phyloP scores from a whole-genome alignment of 2,329 filamentous ascomycete species.

The Diaporthe vexans region DNA sequence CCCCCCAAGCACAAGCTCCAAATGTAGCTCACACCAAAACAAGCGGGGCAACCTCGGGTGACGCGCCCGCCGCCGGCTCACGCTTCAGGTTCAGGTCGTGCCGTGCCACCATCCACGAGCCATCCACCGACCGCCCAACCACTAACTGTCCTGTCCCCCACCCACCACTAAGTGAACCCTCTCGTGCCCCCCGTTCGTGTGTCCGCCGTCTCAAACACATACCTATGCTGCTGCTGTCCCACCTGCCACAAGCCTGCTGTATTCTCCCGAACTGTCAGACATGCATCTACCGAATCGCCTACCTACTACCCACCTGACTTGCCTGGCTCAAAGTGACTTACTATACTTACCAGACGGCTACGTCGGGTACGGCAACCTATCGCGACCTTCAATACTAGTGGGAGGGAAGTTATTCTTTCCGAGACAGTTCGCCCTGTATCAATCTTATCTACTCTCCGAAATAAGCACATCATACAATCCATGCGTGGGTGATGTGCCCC shows the following conservation, averaged over 20 bases:
- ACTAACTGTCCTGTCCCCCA: no score
- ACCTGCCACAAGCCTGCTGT: background rate
- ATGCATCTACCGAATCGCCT: background rate
- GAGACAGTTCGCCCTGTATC: slow-evolving; percentile 16
- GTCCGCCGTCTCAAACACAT: background rate
- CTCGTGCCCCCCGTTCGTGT: no score
- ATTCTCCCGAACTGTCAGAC: background rate
- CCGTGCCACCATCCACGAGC: slow-evolving; percentile 3
- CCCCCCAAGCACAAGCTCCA: background rate
- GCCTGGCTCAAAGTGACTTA: background rate
- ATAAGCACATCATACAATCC: background rate
- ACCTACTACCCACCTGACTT: background rate
- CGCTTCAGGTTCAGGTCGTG: background rate
- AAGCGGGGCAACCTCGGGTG: background rate
- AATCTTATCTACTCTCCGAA: background rate
- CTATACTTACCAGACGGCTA: background rate
- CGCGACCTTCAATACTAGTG: no score
- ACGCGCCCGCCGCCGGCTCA: background rate
- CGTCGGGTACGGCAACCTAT: background rate
- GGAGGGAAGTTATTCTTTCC: background rate
- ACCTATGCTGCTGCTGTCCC: background rate
- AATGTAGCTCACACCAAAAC: background rate
- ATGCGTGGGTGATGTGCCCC: no score
- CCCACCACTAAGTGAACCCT: no score
- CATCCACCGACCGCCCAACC: background rate